Evolutionary conservation across 768 basidiomycete genomes (phyloP).

Genomic region (Mycena albidolilacea): DNA sequence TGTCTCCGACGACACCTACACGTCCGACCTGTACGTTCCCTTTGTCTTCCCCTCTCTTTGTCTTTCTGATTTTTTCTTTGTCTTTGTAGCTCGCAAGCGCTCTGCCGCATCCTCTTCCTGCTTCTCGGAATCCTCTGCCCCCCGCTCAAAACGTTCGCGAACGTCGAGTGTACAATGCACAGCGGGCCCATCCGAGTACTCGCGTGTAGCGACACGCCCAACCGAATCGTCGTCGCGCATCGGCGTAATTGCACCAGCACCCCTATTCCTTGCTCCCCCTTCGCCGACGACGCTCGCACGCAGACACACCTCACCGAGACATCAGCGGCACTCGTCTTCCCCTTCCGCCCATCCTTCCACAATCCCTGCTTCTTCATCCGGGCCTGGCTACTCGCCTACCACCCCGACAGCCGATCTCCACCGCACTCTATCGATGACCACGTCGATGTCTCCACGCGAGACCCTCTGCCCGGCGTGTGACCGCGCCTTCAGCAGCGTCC

Average conservation of each 20-base stretch:
- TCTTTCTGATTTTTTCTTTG: slow-evolving; percentile 6
- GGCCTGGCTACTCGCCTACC: slow-evolving; percentile 9
- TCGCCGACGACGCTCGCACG: slow-evolving; percentile 29
- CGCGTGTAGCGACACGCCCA: not conserved
- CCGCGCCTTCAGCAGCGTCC: slow-evolving; percentile 27
- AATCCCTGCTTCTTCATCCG: not conserved
- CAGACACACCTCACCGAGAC: slow-evolving; percentile 35
- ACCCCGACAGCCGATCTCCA: slow-evolving; percentile 11
- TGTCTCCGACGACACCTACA: not conserved
- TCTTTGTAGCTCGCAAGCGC: slow-evolving; percentile 27
- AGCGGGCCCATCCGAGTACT: slow-evolving; percentile 5
- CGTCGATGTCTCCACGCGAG: slow-evolving; percentile 6
- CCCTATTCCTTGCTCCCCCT: slow-evolving; percentile 32
- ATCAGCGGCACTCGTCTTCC: slow-evolving; percentile 18
- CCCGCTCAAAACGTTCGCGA: slow-evolving; percentile 34
- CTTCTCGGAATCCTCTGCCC: slow-evolving; percentile 22
- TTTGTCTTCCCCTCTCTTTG: slow-evolving; percentile 4
- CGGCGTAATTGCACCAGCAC: not conserved
- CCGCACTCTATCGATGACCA: slow-evolving; percentile 17
- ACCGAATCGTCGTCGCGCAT: not conserved
- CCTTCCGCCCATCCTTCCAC: slow-evolving; percentile 6
- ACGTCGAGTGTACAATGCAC: slow-evolving; percentile 18
- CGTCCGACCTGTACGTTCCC: slow-evolving; percentile 9
- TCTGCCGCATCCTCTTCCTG: slow-evolving; percentile 15
- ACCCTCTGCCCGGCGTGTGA: slow-evolving; percentile 38